These are phyloP conservation scores for Monosporascus sp. DNA, from an alignment of 2,329 filamentous ascomycete species.

Conservation along the genomic window DNA sequence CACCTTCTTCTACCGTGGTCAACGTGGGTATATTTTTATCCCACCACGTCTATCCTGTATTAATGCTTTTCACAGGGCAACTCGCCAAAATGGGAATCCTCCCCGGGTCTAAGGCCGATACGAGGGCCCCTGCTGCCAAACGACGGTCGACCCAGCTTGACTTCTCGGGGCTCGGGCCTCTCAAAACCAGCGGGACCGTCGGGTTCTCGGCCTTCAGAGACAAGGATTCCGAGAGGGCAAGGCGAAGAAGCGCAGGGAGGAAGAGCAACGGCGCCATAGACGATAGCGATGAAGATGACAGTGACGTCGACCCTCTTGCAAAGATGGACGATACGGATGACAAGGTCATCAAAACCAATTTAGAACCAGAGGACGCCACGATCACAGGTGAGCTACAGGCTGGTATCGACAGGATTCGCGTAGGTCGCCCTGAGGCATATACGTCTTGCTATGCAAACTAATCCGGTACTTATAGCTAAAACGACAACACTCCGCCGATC, in stretches of 20 bases:
- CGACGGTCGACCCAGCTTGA: constrained; percentile 79
- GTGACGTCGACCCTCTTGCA: constrained; percentile 53
- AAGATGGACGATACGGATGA: constrained; percentile 64
- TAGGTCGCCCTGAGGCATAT: constrained; percentile 34
- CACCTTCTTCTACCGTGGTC: constrained; percentile 95
- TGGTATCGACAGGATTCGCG: constrained; percentile 76
- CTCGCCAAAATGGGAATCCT: constrained; percentile 94
- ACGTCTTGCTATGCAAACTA: constrained; percentile 8
- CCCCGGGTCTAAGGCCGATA: constrained; percentile 59
- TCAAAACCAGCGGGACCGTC: constrained; percentile 82
- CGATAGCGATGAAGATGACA: constrained; percentile 68
- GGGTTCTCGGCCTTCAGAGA: constrained; percentile 89
- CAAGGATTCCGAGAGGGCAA: constrained; percentile 48
- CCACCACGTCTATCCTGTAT: constrained; percentile 5
- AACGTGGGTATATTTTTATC: constrained; percentile 59
- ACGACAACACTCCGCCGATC: constrained; percentile 72
- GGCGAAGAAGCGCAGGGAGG: constrained; percentile 56
- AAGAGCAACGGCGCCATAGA: constrained; percentile 62
- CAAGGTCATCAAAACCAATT: constrained; percentile 53
- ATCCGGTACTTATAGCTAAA: constrained; percentile 58
- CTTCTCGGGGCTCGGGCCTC: constrained; percentile 76
- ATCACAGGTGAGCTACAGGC: constrained; percentile 73
- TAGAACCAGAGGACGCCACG: constrained; percentile 67
- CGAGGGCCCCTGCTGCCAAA: constrained; percentile 60
- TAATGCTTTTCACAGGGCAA: constrained; percentile 59